A percentile compares a stretch with the other conserved stretches of the same genome.
Conservation (phyloP, 148 eudicot genomes). For the Agrostemma githago region DNA sequence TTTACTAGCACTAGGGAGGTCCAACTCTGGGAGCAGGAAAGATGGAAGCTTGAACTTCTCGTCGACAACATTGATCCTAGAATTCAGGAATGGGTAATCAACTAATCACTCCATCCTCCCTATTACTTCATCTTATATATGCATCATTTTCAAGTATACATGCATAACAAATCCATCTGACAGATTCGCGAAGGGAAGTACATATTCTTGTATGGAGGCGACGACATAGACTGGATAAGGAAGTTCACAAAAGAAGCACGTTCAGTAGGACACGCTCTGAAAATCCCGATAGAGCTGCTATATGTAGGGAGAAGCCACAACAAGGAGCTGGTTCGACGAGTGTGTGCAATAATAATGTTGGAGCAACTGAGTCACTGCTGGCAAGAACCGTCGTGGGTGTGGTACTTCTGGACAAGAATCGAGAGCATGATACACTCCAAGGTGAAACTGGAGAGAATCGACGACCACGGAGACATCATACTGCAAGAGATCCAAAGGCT, state of each 20-base stretch:
- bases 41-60: slow-evolving; percentile 60
- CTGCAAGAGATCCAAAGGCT: slow-evolving; percentile 37
- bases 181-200: slow-evolving; percentile 42
- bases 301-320: slow-evolving; percentile 42
- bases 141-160: too few species aligned
- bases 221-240: slow-evolving; percentile 40
- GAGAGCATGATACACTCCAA: slow-evolving; percentile 67
- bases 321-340: slow-evolving; percentile 29
- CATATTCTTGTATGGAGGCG: slow-evolving; percentile 48
- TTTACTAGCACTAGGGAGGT: slow-evolving; percentile 51
- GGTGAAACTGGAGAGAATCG: slow-evolving; percentile 37
- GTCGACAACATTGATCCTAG: slow-evolving; percentile 46
- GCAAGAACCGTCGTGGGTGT: slow-evolving; percentile 38
- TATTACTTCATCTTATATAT: background rate
- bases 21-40: slow-evolving; percentile 48
- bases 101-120: background rate
- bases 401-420: slow-evolving; percentile 63
- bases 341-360: slow-evolving; percentile 23
- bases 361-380: slow-evolving; percentile 48
- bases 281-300: slow-evolving; percentile 32
- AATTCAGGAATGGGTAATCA: slow-evolving; percentile 45
- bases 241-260: slow-evolving; percentile 37
- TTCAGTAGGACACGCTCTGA: slow-evolving; percentile 21
- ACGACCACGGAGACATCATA: slow-evolving; percentile 28
- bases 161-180: background rate